Evolutionary conservation across 306 rosid species (phyloP).

Genomic region (Inga oerstediana): DNA sequence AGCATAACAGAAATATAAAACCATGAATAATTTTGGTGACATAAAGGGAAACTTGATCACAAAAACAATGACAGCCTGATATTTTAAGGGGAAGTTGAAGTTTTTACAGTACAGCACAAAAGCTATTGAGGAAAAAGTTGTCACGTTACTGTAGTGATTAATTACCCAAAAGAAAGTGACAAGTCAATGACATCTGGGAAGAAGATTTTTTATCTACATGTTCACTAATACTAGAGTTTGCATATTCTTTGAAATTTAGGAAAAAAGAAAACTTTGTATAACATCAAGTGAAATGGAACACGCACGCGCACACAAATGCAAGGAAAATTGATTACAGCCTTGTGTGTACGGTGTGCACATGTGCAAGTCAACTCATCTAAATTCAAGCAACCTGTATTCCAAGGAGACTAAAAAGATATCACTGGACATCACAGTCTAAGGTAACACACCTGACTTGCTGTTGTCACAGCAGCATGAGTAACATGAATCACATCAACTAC

Average conservation of each 20-base stretch:
- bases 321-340: not conserved
- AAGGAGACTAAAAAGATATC: conserved; percentile 2
- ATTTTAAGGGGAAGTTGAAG: not conserved
- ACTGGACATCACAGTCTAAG: conserved; percentile 30
- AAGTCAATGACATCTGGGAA: not conserved
- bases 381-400: conserved; percentile 27
- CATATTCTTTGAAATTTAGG: not conserved
- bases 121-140: not conserved
- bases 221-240: not conserved
- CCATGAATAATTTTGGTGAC: not conserved
- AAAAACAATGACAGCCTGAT: conserved; percentile 4
- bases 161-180: not conserved
- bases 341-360: not conserved
- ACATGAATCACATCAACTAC: conserved; percentile 92
- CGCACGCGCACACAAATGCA: not conserved
- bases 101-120: not conserved
- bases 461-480: conserved; percentile 97
- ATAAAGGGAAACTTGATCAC: not conserved
- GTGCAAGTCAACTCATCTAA: not conserved
- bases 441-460: conserved; percentile 68
- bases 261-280: not conserved
- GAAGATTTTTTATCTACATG: not conserved
- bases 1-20: not conserved
- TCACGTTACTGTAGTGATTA: not conserved
- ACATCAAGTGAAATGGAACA: not conserved